phyloP scores from a whole-genome alignment of 2,329 filamentous ascomycete genomes.

The Knufia petricola region DNA sequence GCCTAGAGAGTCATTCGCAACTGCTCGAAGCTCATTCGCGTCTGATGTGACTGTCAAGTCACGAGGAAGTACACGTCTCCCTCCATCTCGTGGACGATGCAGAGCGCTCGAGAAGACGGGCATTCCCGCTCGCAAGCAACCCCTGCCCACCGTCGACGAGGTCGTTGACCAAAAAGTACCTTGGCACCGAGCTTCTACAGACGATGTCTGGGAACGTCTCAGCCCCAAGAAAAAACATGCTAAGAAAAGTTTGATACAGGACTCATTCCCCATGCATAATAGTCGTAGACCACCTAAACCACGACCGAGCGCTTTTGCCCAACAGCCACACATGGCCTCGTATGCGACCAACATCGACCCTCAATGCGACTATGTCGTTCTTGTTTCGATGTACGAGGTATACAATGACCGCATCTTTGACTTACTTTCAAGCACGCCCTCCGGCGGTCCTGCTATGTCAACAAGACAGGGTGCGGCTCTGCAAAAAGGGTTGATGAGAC shows the following conservation, averaged over 20 bases:
- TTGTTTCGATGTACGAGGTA: constrained; percentile 97
- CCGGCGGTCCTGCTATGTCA: constrained; percentile 33
- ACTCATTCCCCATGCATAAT: constrained; percentile 41
- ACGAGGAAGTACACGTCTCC: background rate
- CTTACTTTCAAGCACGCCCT: constrained; percentile 54
- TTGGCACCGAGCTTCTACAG: constrained; percentile 25
- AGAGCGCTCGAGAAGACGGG: background rate
- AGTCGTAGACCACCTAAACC: constrained; percentile 54
- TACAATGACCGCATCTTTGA: constrained; percentile 99
- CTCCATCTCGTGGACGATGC: background rate
- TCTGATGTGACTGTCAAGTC: background rate
- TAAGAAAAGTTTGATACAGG: constrained; percentile 38
- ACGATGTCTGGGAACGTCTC: constrained; percentile 24
- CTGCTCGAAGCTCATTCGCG: background rate
- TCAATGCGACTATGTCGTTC: constrained; percentile 69
- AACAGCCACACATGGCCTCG: constrained; percentile 63
- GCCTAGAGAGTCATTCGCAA: background rate
- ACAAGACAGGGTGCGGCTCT: constrained; percentile 38
- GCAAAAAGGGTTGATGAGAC: constrained; percentile 60
- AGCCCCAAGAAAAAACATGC: constrained; percentile 23
- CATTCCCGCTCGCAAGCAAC: background rate
- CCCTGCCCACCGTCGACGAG: constrained; percentile 9
- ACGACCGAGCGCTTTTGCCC: constrained; percentile 61
- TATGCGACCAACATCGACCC: constrained; percentile 58
- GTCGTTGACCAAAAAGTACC: constrained; percentile 11